Percentiles rank a stretch among this genome's conserved stretches.
Evolutionary conservation across 495 filamentous ascomycete species (phyloP).

Genomic region (Diplogelasinospora grovesii): DNA sequence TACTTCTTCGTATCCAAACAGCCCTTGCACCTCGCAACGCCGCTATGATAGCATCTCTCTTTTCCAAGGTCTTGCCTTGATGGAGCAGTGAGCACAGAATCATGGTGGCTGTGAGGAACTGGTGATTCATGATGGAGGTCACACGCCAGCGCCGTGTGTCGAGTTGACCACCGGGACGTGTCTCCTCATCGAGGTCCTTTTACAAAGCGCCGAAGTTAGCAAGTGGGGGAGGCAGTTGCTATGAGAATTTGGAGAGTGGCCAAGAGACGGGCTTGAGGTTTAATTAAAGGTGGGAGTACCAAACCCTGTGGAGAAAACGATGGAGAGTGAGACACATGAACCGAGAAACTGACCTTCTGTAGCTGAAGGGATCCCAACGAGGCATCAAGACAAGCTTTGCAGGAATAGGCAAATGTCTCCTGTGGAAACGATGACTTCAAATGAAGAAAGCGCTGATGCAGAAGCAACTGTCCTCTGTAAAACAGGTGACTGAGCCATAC

Average conservation of each 20-base stretch:
- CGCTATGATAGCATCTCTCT: constrained; percentile 10
- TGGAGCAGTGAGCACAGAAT: constrained; percentile 31
- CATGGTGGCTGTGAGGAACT: constrained; percentile 32
- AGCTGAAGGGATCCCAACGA: constrained; percentile 29
- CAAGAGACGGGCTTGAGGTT: too few relatives aligned
- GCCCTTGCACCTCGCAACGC: constrained; percentile 9
- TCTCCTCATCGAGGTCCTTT: constrained; percentile 30
- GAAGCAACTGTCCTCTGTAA: constrained; percentile 19
- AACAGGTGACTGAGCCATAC: constrained; percentile 24
- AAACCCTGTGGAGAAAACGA: too few relatives aligned
- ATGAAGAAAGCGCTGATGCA: constrained; percentile 30
- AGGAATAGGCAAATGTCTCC: constrained; percentile 15
- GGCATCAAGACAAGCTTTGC: constrained; percentile 21
- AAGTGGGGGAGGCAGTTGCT: too few relatives aligned
- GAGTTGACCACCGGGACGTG: constrained; percentile 23
- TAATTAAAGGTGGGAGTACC: too few relatives aligned
- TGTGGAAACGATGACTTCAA: constrained; percentile 14
- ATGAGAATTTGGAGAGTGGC: too few relatives aligned
- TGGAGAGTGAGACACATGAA: too few relatives aligned
- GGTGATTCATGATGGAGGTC: constrained; percentile 26
- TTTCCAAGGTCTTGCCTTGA: constrained; percentile 3
- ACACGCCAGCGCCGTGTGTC: constrained; percentile 29
- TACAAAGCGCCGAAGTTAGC: too few relatives aligned
- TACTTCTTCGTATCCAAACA: constrained; percentile 14
- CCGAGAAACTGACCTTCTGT: constrained; percentile 28